These are phyloP conservation scores for Penicillium verhagenii DNA, from an alignment of 495 filamentous ascomycete species.

Conservation along the genomic window DNA sequence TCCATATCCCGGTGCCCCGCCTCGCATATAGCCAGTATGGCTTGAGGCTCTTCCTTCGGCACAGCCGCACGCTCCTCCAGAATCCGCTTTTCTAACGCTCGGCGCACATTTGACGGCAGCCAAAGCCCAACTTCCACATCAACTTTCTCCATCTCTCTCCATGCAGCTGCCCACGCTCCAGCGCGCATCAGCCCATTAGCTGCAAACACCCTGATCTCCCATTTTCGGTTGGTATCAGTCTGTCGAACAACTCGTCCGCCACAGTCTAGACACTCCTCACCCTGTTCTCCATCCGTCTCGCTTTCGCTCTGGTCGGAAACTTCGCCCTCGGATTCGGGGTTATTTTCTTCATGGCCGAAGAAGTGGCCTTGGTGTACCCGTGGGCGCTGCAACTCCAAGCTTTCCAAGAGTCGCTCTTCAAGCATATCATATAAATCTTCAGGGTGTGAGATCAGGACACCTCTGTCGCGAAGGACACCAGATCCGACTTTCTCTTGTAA, in stretches of 20 bases:
- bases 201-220: constrained; percentile 86
- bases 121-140: constrained; percentile 87
- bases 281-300: constrained; percentile 37
- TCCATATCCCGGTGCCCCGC: not conserved
- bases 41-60: not conserved
- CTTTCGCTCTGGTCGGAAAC: constrained; percentile 30
- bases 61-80: constrained; percentile 17
- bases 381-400: constrained; percentile 72
- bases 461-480: constrained; percentile 67
- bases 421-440: constrained; percentile 87
- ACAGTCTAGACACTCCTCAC: constrained; percentile 59
- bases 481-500: constrained; percentile 77
- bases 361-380: constrained; percentile 78
- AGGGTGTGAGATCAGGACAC: constrained; percentile 84
- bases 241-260: constrained; percentile 53
- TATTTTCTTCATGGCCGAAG: constrained; percentile 37
- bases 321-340: constrained; percentile 36
- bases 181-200: constrained; percentile 91
- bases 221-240: constrained; percentile 55
- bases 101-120: constrained; percentile 53
- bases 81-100: constrained; percentile 45
- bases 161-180: constrained; percentile 89
- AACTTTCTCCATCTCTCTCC: constrained; percentile 96
- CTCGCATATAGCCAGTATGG: not conserved
- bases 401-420: constrained; percentile 88